A percentile compares a stretch with the other conserved stretches of the same genome.
These are phyloP conservation scores for Aspergillus unguis DNA, from an alignment of 2,329 filamentous ascomycete genomes.

Conservation along the genomic window DNA sequence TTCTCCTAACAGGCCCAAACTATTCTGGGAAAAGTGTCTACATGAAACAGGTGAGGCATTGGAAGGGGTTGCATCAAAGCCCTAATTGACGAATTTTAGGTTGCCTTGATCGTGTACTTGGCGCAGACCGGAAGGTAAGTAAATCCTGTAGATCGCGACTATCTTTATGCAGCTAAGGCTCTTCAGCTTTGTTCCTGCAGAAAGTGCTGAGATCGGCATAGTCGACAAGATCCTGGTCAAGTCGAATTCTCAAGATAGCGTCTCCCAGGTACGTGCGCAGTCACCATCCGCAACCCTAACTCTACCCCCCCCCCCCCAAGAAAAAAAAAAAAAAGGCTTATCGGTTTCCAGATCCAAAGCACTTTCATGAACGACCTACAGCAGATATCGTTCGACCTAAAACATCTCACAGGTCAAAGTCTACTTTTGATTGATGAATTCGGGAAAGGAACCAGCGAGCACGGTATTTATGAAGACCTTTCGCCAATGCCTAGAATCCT, in stretches of 20 bases:
- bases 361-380: slow-evolving; percentile 80
- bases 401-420: slow-evolving; percentile 69
- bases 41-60: slow-evolving; percentile 66
- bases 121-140: slow-evolving; percentile 71
- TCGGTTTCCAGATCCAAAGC: slow-evolving; percentile 51
- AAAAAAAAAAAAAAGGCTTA: not conserved
- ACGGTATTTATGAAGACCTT: slow-evolving; percentile 33
- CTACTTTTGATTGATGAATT: slow-evolving; percentile 94
- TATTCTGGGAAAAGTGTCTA: slow-evolving; percentile 97
- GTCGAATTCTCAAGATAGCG: slow-evolving; percentile 70
- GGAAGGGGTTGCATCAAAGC: not conserved
- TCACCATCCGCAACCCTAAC: not conserved
- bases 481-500: not conserved
- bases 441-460: slow-evolving; percentile 64
- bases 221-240: slow-evolving; percentile 91
- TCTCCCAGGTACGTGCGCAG: slow-evolving; percentile 49
- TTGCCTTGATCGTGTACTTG: slow-evolving; percentile 85
- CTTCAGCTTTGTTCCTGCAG: slow-evolving; percentile 77
- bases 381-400: slow-evolving; percentile 75
- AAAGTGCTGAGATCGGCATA: slow-evolving; percentile 71
- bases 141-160: not conserved
- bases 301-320: too few relatives aligned
- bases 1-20: slow-evolving; percentile 88
- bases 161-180: slow-evolving; percentile 1
- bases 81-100: slow-evolving; percentile 32